Base-by-base conservation (phyloP, 768 basidiomycete species). In the Brasilioporus rufonigricans region DNA sequence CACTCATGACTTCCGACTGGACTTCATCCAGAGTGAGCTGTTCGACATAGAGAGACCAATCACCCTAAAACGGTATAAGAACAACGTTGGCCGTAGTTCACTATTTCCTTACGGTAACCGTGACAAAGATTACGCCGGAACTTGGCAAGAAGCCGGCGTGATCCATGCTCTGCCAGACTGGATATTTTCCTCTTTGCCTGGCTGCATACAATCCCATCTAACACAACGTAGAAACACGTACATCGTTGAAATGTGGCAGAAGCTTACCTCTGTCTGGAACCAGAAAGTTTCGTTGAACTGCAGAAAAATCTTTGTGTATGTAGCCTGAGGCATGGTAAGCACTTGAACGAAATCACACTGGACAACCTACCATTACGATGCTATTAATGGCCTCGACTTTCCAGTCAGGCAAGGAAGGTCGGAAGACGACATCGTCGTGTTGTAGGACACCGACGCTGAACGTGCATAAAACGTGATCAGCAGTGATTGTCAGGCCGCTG, bases 371-470 rank as follows among this genome's bases (percentile, higher is more conserved):
- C 86, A 87, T 86, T 13, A 74, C 73, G 68, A 86, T 80, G 53
- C 77, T 79, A 31, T 81, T 77, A 35, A 87, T 80, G 5, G 85
- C 85, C 53, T 87, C 85, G n/a, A 73, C 53, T 63, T 87, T 87
- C 74, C 78, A 87, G 67, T 71, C 61, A 27, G 85, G 86, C 19
- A 87, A 64, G 10, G 69, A 23, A 2, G 86, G 86, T 39, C 76
- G 62, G 58, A 86, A 88, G 4, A 48, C 53, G 5, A 88, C 80
- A 55, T 86, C 85, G 29, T 77, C 71, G 52, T 85, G 74, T 69
- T 89, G 87, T 50, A 89, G 71, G 8, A 89, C 87, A 0, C 87
- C 87, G 2, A 86, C 65, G 56, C 85, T 87, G 69, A 88, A 88
- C 0, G 87, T 88, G 57, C 80, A 81, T 27, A 89, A 63, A 4